Conservation (phyloP, 2,329 filamentous ascomycete species). For the Trichoderma arundinaceum region DNA sequence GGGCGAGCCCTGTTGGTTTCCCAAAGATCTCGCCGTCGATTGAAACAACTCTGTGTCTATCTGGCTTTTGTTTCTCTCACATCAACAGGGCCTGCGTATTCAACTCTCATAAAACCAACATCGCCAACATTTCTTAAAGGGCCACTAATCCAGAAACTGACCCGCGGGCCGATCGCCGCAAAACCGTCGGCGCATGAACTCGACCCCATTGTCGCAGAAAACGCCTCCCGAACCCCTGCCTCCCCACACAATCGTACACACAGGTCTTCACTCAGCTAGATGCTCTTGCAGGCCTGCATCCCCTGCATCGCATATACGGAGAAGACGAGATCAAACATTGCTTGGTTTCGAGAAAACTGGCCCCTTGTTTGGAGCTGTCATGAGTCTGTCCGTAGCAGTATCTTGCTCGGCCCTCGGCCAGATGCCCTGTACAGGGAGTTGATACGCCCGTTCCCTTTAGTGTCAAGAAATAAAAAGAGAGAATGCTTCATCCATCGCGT, state of each 20-base stretch:
- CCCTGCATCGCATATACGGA: constrained; percentile 5
- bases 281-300: background rate
- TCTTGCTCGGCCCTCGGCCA: constrained; percentile 17
- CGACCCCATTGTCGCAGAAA: constrained; percentile 26
- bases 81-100: background rate
- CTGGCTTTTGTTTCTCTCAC: background rate
- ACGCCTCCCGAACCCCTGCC: constrained; percentile 8
- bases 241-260: background rate
- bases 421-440: background rate
- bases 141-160: constrained; percentile 16
- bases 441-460: constrained; percentile 18
- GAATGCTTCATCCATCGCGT: constrained; percentile 8
- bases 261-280: background rate
- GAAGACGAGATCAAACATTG: constrained; percentile 17
- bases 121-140: background rate
- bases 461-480: constrained; percentile 12
- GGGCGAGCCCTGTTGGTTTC: too few relatives aligned
- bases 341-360: constrained; percentile 11
- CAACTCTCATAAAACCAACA: background rate
- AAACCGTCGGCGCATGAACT: constrained; percentile 24
- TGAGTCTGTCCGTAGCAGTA: background rate
- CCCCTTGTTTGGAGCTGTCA: constrained; percentile 13
- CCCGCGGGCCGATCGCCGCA: constrained; percentile 19
- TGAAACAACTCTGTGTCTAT: constrained; percentile 4
- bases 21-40: background rate